Conservation (phyloP, 208 protist species). For the Crithidia thermophila region DNA sequence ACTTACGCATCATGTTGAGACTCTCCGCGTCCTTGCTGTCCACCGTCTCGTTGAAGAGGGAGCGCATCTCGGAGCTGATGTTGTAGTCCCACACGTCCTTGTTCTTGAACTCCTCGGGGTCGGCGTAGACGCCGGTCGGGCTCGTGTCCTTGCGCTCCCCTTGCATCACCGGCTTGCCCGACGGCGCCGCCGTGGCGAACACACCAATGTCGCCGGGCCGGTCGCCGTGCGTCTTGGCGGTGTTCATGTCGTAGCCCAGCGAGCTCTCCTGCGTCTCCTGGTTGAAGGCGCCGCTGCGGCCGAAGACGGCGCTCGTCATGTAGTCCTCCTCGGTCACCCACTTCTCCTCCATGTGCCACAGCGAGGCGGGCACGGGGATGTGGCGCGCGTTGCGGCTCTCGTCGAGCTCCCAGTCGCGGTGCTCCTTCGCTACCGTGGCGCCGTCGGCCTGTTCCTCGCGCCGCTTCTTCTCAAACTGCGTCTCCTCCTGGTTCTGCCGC, state of each 20-base stretch:
- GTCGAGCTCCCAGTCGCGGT: slow-evolving; percentile 81
- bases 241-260: slow-evolving; percentile 89
- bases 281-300: slow-evolving; percentile 80
- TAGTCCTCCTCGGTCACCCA: slow-evolving; percentile 91
- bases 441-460: no score
- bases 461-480: slow-evolving; percentile 65
- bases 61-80: slow-evolving; percentile 74
- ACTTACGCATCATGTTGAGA: slow-evolving; percentile 87
- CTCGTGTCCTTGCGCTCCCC: slow-evolving; percentile 85
- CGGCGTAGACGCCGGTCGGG: slow-evolving; percentile 80
- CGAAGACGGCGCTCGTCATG: slow-evolving; percentile 82
- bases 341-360: slow-evolving; percentile 93
- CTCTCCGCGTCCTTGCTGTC: slow-evolving; percentile 79
- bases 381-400: slow-evolving; percentile 79
- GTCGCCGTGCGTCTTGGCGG: slow-evolving; percentile 73
- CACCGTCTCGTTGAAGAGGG: slow-evolving; percentile 67
- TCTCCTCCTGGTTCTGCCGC: slow-evolving; percentile 64
- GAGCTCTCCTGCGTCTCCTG: slow-evolving; percentile 89
- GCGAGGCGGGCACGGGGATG: slow-evolving; percentile 80
- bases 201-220: slow-evolving; percentile 68
- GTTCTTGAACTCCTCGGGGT: slow-evolving; percentile 81
- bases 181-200: slow-evolving; percentile 46
- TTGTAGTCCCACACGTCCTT: slow-evolving; percentile 85
- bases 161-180: slow-evolving; percentile 68
- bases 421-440: slow-evolving; percentile 26